Evolutionary conservation across 2,329 filamentous ascomycete species (phyloP).

Genomic region (Fusarium sarcochroum): DNA sequence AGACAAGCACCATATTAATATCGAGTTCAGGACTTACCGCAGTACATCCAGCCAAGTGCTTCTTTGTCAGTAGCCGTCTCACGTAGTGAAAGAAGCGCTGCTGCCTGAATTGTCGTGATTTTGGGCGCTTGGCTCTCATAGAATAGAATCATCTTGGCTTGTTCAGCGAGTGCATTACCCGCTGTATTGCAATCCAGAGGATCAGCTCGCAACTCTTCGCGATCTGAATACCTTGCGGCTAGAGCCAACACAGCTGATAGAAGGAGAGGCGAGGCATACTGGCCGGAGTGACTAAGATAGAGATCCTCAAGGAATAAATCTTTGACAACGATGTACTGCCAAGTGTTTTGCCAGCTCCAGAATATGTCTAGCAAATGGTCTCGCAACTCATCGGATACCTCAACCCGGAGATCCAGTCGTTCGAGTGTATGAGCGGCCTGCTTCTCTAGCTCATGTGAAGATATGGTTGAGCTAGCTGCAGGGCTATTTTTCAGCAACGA

Average conservation of each 20-base stretch:
- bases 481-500: neutral
- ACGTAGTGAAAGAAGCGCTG: neutral
- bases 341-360: slow-evolving; percentile 7
- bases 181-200: neutral
- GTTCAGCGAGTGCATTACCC: neutral
- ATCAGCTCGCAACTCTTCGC: neutral
- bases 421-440: neutral
- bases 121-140: slow-evolving; percentile 6
- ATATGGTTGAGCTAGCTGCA: neutral
- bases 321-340: neutral
- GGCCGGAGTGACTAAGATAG: neutral
- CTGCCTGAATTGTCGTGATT: neutral
- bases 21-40: neutral
- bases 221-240: slow-evolving; percentile 6
- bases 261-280: neutral
- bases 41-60: slow-evolving; percentile 9
- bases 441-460: neutral
- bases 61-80: slow-evolving; percentile 6
- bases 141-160: slow-evolving; percentile 3
- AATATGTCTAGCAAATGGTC: neutral
- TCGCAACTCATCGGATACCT: neutral
- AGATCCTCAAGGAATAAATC: neutral
- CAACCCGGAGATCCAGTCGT: neutral
- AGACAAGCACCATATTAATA: too few species aligned
- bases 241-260: neutral